Percentiles rank a stretch among this genome's conserved stretches.
phyloP scores from a whole-genome alignment of 306 rosid genomes.

The Mucuna pruriens region DNA sequence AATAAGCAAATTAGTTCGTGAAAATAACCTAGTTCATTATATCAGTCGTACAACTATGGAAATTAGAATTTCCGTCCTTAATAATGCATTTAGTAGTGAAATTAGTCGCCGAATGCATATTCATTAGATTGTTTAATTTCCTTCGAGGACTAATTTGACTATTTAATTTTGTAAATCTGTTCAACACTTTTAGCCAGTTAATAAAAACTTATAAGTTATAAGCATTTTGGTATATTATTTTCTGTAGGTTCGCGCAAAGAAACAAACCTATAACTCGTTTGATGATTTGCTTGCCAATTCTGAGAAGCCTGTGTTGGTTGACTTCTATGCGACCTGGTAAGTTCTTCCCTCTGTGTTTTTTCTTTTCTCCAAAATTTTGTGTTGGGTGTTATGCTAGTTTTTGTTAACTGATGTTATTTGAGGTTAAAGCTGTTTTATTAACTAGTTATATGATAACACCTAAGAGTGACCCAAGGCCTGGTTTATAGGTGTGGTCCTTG shows the following conservation, averaged over 20 bases:
- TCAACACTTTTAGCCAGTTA: slow-evolving; percentile 5
- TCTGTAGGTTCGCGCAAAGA: slow-evolving; percentile 81
- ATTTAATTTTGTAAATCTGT: neutral
- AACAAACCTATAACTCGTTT: slow-evolving; percentile 77
- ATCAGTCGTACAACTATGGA: neutral
- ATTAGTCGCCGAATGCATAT: neutral
- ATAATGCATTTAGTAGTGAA: neutral
- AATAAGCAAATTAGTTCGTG: neutral
- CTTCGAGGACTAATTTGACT: neutral
- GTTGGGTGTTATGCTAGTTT: neutral
- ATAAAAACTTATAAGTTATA: slow-evolving; percentile 25
- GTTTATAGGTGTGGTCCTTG: slow-evolving; percentile 96
- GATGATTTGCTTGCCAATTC: slow-evolving; percentile 80
- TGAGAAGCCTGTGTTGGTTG: slow-evolving; percentile 86
- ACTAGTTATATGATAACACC: neutral
- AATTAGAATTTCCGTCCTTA: neutral
- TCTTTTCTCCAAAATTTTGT: neutral
- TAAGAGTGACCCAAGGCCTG: slow-evolving; percentile 34
- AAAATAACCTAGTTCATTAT: neutral
- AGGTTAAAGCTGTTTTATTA: neutral
- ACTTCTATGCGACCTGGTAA: slow-evolving; percentile 98
- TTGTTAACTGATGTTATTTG: neutral
- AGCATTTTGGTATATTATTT: slow-evolving; percentile 6
- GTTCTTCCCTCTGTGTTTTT: slow-evolving; percentile 6
- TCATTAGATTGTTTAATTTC: neutral